A percentile compares a stretch with the other conserved stretches of the same genome.
phyloP scores from a whole-genome alignment of 73 alveolate genomes.

The Tetrahymena thermophila region DNA sequence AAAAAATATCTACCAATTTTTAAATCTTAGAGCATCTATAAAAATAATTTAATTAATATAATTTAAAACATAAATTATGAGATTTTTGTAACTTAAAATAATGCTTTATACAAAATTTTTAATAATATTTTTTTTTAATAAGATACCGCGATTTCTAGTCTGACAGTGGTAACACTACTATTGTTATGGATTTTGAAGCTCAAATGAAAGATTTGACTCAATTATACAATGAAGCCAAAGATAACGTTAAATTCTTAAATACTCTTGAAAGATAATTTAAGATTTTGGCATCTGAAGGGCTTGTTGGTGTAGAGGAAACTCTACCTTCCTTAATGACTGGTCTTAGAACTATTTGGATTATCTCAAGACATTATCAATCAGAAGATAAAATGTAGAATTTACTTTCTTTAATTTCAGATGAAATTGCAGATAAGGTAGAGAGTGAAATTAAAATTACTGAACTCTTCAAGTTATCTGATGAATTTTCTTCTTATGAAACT shows the following conservation, averaged over 20 bases:
- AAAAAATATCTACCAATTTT: neutral
- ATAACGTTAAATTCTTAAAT: conserved; percentile 91
- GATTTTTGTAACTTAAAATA: neutral
- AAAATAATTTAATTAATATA: neutral
- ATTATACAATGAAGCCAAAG: conserved; percentile 94
- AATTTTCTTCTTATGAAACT: conserved; percentile 50
- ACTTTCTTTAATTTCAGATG: conserved; percentile 85
- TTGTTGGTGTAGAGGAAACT: conserved; percentile 91
- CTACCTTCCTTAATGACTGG: conserved; percentile 91
- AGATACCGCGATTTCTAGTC: neutral
- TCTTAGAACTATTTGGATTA: conserved; percentile 94
- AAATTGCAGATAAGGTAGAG: conserved; percentile 91
- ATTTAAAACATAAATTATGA: neutral
- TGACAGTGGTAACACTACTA: neutral
- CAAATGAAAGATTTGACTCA: conserved; percentile 72
- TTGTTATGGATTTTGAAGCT: conserved; percentile 49
- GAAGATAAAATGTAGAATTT: conserved; percentile 90
- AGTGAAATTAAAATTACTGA: conserved; percentile 79
- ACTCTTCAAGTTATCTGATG: conserved; percentile 70
- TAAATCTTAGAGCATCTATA: neutral
- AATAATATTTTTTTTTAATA: neutral
- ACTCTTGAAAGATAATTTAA: conserved; percentile 93
- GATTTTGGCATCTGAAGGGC: conserved; percentile 85
- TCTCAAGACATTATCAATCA: conserved; percentile 86
- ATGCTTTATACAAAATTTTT: neutral